These are phyloP conservation scores for Chlamydomonas incerta DNA, from an alignment of 139 green algal genomes.

Conservation along the genomic window DNA sequence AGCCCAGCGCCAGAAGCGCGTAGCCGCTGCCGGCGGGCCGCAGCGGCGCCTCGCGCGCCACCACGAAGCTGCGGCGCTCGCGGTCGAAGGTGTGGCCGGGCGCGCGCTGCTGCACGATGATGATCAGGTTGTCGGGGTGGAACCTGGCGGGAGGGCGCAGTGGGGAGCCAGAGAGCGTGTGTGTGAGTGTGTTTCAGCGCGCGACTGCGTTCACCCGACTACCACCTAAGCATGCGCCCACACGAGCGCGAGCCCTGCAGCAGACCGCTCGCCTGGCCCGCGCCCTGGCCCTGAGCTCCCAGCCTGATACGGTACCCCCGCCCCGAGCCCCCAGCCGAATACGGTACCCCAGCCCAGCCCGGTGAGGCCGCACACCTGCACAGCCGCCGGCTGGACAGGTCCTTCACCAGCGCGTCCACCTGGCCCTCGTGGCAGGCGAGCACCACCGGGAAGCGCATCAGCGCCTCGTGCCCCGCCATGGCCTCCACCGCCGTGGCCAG, in stretches of 20 bases:
- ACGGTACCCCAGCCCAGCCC: too few species aligned
- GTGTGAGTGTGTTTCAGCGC: too few species aligned
- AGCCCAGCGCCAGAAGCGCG: slow-evolving; percentile 20
- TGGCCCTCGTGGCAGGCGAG: slow-evolving; percentile 30
- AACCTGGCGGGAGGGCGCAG: neutral
- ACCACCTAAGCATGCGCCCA: too few species aligned
- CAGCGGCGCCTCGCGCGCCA: neutral
- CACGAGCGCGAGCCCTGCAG: too few species aligned
- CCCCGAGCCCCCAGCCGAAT: too few species aligned
- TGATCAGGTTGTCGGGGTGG: slow-evolving; percentile 26
- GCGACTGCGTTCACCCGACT: too few species aligned
- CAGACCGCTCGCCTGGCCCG: too few species aligned
- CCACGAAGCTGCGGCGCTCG: neutral
- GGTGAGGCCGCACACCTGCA: slow-evolving; percentile 14
- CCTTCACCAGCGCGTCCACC: slow-evolving; percentile 22
- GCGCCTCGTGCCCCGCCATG: slow-evolving; percentile 5
- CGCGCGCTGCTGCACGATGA: slow-evolving; percentile 23
- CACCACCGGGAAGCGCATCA: slow-evolving; percentile 16
- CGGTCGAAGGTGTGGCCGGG: slow-evolving; percentile 17
- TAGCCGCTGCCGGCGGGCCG: slow-evolving; percentile 19
- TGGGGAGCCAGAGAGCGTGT: too few species aligned
- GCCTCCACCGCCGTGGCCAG: slow-evolving; percentile 33
- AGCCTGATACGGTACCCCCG: too few species aligned
- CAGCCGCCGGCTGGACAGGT: slow-evolving; percentile 17
- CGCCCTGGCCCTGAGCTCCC: too few species aligned